Evolutionary conservation across 345 rosid species (phyloP).

Genomic region (Limnanthes douglasii): DNA sequence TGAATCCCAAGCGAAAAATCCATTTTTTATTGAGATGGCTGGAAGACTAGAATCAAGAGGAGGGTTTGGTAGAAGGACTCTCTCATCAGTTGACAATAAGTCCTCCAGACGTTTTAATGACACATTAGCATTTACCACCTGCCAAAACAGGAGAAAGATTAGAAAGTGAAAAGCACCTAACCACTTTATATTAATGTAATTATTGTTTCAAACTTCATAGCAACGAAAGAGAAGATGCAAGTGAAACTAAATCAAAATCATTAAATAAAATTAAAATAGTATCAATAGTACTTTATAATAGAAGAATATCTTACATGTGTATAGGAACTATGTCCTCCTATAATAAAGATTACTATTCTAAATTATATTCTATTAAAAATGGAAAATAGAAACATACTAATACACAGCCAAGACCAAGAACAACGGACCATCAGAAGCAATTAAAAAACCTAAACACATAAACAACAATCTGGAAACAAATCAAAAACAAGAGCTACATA

Average conservation of each 20-base stretch:
- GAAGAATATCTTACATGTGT: too few species aligned
- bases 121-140: constrained; percentile 93
- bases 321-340: too few species aligned
- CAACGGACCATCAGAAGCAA: too few species aligned
- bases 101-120: constrained; percentile 93
- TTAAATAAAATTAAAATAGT: too few species aligned
- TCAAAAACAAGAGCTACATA: too few species aligned
- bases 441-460: too few species aligned
- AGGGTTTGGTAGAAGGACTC: constrained; percentile 85
- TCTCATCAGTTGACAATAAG: constrained; percentile 76
- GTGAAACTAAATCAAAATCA: not conserved
- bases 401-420: too few species aligned
- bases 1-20: constrained; percentile 89
- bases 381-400: too few species aligned
- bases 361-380: too few species aligned
- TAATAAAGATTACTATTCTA: too few species aligned
- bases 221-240: not conserved
- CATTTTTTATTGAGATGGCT: constrained; percentile 73
- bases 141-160: constrained; percentile 12
- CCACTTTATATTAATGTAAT: not conserved
- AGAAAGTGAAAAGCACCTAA: constrained; percentile 7
- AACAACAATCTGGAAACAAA: too few species aligned
- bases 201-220: not conserved
- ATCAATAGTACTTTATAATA: too few species aligned
- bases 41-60: constrained; percentile 60